Evolutionary conservation across 768 basidiomycete genomes (phyloP).

Genomic region (Podaxis sp.): DNA sequence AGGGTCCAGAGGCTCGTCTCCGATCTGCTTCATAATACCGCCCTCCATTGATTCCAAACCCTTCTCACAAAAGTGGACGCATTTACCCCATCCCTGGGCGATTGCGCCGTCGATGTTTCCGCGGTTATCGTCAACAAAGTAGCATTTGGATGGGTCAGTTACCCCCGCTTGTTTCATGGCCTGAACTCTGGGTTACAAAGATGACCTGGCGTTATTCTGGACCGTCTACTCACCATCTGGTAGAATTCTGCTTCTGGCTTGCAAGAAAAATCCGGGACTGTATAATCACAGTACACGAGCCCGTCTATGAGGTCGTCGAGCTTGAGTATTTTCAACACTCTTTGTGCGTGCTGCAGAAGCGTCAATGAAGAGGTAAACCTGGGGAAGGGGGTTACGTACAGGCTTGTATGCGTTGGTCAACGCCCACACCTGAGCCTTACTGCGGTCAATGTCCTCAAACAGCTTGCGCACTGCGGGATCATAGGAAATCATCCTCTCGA

Average conservation of each 20-base stretch:
- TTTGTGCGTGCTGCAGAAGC: slow-evolving; percentile 64
- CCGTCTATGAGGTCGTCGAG: slow-evolving; percentile 72
- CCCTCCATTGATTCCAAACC: slow-evolving; percentile 63
- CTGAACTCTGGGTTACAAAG: slow-evolving; percentile 28
- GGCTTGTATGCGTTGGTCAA: slow-evolving; percentile 80
- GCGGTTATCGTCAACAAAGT: slow-evolving; percentile 77
- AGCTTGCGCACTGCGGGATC: slow-evolving; percentile 59
- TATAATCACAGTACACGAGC: slow-evolving; percentile 77
- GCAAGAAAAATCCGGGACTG: slow-evolving; percentile 60
- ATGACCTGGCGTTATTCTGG: not conserved
- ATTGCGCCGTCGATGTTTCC: slow-evolving; percentile 66
- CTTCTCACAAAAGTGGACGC: slow-evolving; percentile 74
- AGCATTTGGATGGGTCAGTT: slow-evolving; percentile 63
- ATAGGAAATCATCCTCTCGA: slow-evolving; percentile 74
- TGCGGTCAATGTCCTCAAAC: slow-evolving; percentile 74
- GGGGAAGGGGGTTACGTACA: slow-evolving; percentile 32
- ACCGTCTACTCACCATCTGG: slow-evolving; percentile 36
- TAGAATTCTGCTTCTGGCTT: slow-evolving; percentile 80
- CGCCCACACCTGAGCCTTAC: slow-evolving; percentile 77
- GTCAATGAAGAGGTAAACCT: not conserved
- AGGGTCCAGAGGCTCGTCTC: slow-evolving; percentile 27
- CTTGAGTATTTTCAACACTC: slow-evolving; percentile 71
- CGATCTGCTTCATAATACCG: slow-evolving; percentile 47
- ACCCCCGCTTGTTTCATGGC: slow-evolving; percentile 62
- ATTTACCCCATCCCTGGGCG: slow-evolving; percentile 63